phyloP scores from a whole-genome alignment of 148 eudicot species.

The Amaranthus cruentus region DNA sequence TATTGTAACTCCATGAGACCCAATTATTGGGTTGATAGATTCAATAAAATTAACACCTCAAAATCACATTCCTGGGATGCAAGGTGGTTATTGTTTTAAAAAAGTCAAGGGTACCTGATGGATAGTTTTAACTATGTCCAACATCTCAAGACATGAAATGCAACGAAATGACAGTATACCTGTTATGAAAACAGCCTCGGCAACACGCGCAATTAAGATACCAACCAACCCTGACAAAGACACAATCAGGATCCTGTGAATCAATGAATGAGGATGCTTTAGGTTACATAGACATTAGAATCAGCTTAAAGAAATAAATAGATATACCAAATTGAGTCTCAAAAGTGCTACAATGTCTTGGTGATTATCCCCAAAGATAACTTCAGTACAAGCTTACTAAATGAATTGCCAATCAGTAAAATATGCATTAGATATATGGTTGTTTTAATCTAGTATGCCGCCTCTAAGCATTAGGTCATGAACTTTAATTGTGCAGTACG shows the following conservation, averaged over 20 bases:
- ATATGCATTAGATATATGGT: not conserved
- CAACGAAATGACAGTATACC: slow-evolving; percentile 33
- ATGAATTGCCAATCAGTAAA: not conserved
- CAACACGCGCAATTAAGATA: slow-evolving; percentile 73
- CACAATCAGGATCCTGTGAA: slow-evolving; percentile 36
- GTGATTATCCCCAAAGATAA: not conserved
- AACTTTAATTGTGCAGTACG: too few relatives aligned
- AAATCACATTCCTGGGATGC: too few relatives aligned
- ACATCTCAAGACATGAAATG: slow-evolving; percentile 10
- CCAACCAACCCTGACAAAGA: slow-evolving; percentile 86
- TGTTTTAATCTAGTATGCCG: too few relatives aligned
- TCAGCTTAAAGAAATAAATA: not conserved
- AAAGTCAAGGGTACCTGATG: too few relatives aligned
- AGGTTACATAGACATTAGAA: slow-evolving; percentile 8
- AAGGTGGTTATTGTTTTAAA: too few relatives aligned
- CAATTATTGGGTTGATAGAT: too few relatives aligned
- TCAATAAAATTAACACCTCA: too few relatives aligned
- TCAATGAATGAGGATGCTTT: slow-evolving; percentile 14
- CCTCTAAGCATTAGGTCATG: too few relatives aligned
- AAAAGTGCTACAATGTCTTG: not conserved
- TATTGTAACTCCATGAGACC: too few relatives aligned
- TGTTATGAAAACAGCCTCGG: slow-evolving; percentile 71
- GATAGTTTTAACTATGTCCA: not conserved
- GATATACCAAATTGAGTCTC: not conserved
- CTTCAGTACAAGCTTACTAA: not conserved